Evolutionary conservation across 495 filamentous ascomycete genomes (phyloP).

Genomic region (Parathielavia appendiculata): DNA sequence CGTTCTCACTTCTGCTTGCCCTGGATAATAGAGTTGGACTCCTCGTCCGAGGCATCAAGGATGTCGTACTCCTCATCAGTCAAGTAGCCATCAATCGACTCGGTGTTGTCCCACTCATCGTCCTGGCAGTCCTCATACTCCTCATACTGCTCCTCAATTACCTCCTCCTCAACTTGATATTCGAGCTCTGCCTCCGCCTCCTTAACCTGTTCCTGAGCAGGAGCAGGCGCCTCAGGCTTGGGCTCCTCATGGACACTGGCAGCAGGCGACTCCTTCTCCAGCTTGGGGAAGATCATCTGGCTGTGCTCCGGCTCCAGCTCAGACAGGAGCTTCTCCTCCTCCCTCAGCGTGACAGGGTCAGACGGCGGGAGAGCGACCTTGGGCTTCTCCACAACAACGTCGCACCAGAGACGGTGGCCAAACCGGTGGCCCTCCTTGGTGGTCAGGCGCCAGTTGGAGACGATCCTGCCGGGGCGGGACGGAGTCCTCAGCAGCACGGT

Average conservation of each 20-base stretch:
- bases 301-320: constrained; percentile 38
- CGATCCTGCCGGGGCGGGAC: constrained; percentile 60
- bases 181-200: too few species aligned
- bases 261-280: constrained; percentile 88
- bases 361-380: constrained; percentile 17
- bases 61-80: constrained; percentile 98
- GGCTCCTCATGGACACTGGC: constrained; percentile 66
- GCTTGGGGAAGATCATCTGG: constrained; percentile 93
- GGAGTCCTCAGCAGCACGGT: constrained; percentile 80
- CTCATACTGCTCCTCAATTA: constrained; percentile 25
- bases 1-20: constrained; percentile 34
- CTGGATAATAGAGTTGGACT: constrained; percentile 46
- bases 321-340: constrained; percentile 18
- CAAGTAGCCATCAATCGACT: constrained; percentile 63
- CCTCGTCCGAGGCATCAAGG: constrained; percentile 91
- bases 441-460: constrained; percentile 96
- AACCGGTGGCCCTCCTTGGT: constrained; percentile 75
- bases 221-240: constrained; percentile 21
- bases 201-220: constrained; percentile 19
- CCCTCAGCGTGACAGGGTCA: constrained; percentile 18
- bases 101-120: constrained; percentile 58
- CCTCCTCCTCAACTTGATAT: too few species aligned
- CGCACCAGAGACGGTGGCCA: constrained; percentile 92
- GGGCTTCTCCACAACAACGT: constrained; percentile 60
- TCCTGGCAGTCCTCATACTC: constrained; percentile 61